phyloP scores from a whole-genome alignment of 2,329 filamentous ascomycete species.

The Scolecobasidium constrictum region DNA sequence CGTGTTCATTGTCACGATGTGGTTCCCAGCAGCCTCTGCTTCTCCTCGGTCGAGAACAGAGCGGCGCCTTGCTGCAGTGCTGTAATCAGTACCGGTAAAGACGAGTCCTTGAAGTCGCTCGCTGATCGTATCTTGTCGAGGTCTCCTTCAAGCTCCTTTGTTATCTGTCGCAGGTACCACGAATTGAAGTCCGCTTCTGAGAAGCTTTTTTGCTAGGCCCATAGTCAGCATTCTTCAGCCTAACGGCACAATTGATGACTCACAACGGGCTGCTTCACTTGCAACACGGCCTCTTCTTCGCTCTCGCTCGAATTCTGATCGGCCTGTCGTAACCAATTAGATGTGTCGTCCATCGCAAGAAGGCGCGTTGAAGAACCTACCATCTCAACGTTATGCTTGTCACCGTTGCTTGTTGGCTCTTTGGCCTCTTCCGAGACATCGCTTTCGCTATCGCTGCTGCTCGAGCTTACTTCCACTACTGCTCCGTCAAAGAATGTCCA shows the following conservation, averaged over 20 bases:
- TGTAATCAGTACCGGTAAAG: constrained; percentile 8
- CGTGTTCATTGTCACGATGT: no score
- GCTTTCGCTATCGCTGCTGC: constrained; percentile 5
- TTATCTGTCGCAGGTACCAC: constrained; percentile 8
- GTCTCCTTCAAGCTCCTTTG: constrained; percentile 9
- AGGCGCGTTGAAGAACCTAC: no score
- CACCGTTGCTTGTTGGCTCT: no score
- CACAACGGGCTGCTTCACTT: neutral
- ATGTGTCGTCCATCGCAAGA: no score
- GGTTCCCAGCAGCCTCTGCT: no score
- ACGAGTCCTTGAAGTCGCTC: constrained; percentile 9
- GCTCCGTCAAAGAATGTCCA: neutral
- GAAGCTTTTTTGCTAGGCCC: no score
- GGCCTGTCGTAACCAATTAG: no score
- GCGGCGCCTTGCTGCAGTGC: constrained; percentile 8
- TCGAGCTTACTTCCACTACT: constrained; percentile 1
- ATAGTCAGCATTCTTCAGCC: no score
- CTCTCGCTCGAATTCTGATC: no score
- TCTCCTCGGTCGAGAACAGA: constrained; percentile 4
- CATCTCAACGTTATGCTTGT: no score
- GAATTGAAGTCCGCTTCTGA: constrained; percentile 5
- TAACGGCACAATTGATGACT: neutral
- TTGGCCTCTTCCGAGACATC: neutral
- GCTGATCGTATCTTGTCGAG: constrained; percentile 9
- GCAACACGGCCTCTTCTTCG: no score